A percentile compares a stretch with the other conserved stretches of the same genome.
Conservation (phyloP, 192 early-diverging fungal genomes). For the Powellomyces hirtus region DNA sequence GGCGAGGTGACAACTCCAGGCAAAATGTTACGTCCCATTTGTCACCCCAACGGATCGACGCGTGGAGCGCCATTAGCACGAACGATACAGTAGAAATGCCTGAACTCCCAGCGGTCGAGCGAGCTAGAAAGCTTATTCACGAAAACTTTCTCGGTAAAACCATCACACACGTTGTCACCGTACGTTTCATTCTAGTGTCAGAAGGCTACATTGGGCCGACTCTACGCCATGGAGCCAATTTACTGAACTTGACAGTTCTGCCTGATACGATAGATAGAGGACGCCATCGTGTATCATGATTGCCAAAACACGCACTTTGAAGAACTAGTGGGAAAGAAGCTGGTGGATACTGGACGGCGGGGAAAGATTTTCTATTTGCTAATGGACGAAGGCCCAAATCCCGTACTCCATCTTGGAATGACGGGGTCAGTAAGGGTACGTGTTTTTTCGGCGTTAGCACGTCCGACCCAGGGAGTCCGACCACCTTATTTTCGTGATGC, state of each 20-base stretch:
- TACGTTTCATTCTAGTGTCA: not conserved
- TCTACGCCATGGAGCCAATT: not conserved
- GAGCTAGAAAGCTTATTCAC: conserved; percentile 57
- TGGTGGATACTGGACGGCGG: conserved; percentile 63
- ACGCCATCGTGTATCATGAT: conserved; percentile 33
- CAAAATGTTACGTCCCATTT: too few relatives aligned
- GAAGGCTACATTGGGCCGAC: not conserved
- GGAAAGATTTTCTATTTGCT: conserved; percentile 73
- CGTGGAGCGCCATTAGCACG: too few relatives aligned
- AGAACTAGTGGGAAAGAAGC: conserved; percentile 40
- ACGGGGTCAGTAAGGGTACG: conserved; percentile 35
- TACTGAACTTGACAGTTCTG: not conserved
- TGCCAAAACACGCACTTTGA: conserved; percentile 30
- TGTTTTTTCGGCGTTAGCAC: too few relatives aligned
- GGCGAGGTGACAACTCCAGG: too few relatives aligned
- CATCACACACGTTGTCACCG: conserved; percentile 13
- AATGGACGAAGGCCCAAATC: conserved; percentile 41
- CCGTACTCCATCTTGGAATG: conserved; percentile 77
- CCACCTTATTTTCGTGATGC: not conserved
- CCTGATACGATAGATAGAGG: conserved; percentile 6
- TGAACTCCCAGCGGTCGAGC: conserved; percentile 74
- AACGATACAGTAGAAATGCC: too few relatives aligned
- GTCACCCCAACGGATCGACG: too few relatives aligned
- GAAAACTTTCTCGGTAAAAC: conserved; percentile 45
- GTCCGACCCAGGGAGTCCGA: too few relatives aligned